phyloP scores from a whole-genome alignment of 768 basidiomycete genomes.

The Rubroboletus pulcherrimus region DNA sequence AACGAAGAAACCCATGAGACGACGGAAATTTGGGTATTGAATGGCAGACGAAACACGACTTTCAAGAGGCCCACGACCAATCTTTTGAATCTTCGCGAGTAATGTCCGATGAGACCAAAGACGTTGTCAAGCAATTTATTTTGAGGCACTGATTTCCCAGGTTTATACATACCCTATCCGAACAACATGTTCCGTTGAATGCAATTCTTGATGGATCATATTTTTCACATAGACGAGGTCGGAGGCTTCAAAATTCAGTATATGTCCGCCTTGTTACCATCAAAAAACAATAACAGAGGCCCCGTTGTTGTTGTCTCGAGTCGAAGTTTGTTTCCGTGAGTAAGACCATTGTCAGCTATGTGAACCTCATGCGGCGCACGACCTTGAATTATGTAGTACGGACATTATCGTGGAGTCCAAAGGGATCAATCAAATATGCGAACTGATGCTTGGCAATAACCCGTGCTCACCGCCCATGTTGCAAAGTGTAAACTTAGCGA shows the following conservation, averaged over 20 bases:
- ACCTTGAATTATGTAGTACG: neutral
- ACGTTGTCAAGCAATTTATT: neutral
- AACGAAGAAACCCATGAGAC: neutral
- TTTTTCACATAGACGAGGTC: neutral
- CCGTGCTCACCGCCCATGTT: neutral
- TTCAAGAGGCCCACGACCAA: neutral
- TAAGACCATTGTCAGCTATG: neutral
- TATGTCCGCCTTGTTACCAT: neutral
- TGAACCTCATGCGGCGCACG: neutral
- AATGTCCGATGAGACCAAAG: neutral
- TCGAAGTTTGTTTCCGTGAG: neutral
- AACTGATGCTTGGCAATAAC: neutral
- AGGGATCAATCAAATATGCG: neutral
- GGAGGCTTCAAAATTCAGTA: neutral
- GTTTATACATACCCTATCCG: neutral
- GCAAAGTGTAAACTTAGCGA: neutral
- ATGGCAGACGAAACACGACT: neutral
- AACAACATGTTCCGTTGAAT: neutral
- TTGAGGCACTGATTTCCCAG: neutral
- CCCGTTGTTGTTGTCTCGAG: neutral
- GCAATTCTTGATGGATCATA: neutral
- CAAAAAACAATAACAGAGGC: neutral
- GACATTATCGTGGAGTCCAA: slow-evolving; percentile 1
- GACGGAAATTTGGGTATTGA: neutral
- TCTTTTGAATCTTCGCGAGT: neutral